phyloP scores from a whole-genome alignment of 768 basidiomycete species.

The Plicaturopsis crispa region DNA sequence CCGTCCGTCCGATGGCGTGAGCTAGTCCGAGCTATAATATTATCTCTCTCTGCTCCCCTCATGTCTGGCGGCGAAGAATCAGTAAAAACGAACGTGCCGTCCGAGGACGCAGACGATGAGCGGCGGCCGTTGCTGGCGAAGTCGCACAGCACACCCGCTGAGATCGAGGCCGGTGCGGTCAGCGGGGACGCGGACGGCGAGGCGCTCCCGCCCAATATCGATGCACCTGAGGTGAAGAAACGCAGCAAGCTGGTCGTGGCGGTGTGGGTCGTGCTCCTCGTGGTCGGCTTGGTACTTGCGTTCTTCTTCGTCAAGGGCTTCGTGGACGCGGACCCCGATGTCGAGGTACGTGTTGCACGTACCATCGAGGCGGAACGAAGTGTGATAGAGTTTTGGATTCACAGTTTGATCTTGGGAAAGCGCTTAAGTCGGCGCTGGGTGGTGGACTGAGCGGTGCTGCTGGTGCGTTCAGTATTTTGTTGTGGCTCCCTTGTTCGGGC shows the following conservation, averaged over 20 bases:
- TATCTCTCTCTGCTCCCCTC: too few relatives aligned
- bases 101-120: not conserved
- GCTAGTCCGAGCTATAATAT: too few relatives aligned
- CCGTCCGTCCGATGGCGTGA: too few relatives aligned
- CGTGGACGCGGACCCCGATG: not conserved
- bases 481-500: not conserved
- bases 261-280: not conserved
- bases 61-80: too few relatives aligned
- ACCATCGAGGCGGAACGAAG: not conserved
- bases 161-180: not conserved
- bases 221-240: not conserved
- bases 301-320: not conserved
- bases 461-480: conserved; percentile 29
- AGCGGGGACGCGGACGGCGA: not conserved
- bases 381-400: not conserved
- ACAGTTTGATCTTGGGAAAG: conserved; percentile 75
- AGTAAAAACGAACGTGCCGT: too few relatives aligned
- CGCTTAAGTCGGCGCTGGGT: conserved; percentile 77
- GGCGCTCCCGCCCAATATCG: not conserved
- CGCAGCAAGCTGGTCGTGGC: not conserved
- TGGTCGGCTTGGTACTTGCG: not conserved
- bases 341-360: not conserved
- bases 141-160: not conserved
- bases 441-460: conserved; percentile 89
- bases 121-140: not conserved